A percentile compares a stretch with the other conserved stretches of the same genome.
Conservation (phyloP, 176 grass and related monocot genomes). For the Oryza glumipatula region DNA sequence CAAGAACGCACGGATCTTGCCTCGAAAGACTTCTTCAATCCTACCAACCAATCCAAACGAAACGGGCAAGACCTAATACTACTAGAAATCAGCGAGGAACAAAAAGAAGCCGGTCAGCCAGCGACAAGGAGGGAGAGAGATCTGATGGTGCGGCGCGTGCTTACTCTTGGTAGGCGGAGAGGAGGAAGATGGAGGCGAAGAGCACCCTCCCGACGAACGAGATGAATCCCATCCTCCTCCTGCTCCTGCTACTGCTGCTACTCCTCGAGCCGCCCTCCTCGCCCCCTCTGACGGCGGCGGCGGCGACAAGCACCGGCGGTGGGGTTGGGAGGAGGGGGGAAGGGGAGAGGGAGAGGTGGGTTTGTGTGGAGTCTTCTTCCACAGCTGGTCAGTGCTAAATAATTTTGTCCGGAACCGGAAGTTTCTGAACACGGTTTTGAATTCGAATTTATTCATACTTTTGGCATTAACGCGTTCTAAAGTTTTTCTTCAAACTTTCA, state of each 20-base stretch:
- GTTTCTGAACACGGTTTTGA: neutral
- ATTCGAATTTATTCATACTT: neutral
- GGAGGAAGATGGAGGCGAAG: conserved; percentile 83
- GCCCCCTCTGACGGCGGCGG: neutral
- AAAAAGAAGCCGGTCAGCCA: neutral
- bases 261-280: neutral
- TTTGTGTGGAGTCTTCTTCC: neutral
- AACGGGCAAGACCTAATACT: neutral
- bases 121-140: neutral
- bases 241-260: neutral
- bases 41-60: neutral
- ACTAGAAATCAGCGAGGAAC: neutral
- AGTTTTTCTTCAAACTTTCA: no score
- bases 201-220: conserved; percentile 79
- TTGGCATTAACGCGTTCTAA: neutral
- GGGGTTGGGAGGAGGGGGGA: neutral
- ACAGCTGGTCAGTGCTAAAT: neutral
- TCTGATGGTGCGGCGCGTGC: neutral
- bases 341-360: neutral
- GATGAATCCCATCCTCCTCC: conserved; percentile 61
- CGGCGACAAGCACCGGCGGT: neutral
- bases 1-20: conserved; percentile 35
- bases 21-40: neutral
- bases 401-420: conserved; percentile 7
- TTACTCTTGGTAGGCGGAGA: conserved; percentile 84